Evolutionary conservation across 768 basidiomycete species (phyloP).

Genomic region (Tulasnella sp.): DNA sequence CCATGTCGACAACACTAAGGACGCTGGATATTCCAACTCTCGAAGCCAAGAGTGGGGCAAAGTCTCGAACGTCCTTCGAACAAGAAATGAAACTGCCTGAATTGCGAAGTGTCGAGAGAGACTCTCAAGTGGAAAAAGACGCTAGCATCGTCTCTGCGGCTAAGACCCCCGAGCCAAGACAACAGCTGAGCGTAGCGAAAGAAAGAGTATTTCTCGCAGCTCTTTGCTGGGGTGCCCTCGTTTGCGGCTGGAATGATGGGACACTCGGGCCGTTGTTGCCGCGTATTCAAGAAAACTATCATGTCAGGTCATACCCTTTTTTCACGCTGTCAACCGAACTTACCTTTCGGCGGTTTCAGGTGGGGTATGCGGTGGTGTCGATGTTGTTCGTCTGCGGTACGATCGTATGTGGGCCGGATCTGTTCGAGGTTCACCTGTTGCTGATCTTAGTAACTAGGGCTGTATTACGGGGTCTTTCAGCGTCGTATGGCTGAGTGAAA

Average conservation of each 20-base stretch:
- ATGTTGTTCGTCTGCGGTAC: conserved; percentile 21
- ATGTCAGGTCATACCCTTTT: conserved; percentile 9
- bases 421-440: not conserved
- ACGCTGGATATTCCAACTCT: too few relatives aligned
- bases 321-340: not conserved
- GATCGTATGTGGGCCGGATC: not conserved
- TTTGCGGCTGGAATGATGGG: conserved; percentile 4
- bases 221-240: conserved; percentile 16
- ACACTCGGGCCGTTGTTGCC: conserved; percentile 25
- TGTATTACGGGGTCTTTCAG: conserved; percentile 23
- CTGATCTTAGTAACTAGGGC: conserved; percentile 17
- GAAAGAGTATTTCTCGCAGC: conserved; percentile 14
- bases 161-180: not conserved
- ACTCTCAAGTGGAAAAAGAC: too few relatives aligned
- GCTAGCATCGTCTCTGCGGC: too few relatives aligned
- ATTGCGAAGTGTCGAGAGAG: too few relatives aligned
- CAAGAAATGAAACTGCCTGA: too few relatives aligned
- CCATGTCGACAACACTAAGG: too few relatives aligned
- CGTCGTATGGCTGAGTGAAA: conserved; percentile 23
- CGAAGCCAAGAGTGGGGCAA: too few relatives aligned
- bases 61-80: too few relatives aligned
- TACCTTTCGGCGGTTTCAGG: not conserved
- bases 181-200: not conserved
- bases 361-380: conserved; percentile 25
- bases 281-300: conserved; percentile 28